Percentiles rank a stretch among this genome's conserved stretches.
Conservation (phyloP, 192 early-diverging fungal species). For the Rhizoclosmatium sp. region DNA sequence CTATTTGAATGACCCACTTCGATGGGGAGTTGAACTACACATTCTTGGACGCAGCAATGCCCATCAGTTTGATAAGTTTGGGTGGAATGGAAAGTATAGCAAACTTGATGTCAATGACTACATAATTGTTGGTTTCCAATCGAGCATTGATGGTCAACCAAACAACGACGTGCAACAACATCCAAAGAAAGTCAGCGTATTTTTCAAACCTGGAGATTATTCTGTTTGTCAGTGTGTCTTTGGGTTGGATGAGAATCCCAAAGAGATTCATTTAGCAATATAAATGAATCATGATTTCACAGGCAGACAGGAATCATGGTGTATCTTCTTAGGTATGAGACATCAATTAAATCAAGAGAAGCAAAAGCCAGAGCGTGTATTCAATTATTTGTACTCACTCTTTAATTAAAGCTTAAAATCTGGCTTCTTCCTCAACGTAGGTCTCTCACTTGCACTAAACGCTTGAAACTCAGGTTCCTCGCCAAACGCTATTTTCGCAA, state of each 20-base stretch:
- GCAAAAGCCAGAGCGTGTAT: too few species aligned
- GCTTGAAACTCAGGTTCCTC: constrained; percentile 8
- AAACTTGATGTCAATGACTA: constrained; percentile 18
- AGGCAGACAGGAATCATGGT: not conserved
- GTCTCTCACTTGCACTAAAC: not conserved
- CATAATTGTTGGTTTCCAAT: constrained; percentile 27
- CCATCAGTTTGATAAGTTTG: constrained; percentile 32
- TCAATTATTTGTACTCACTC: too few species aligned
- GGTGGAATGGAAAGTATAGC: constrained; percentile 10
- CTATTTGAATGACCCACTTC: constrained; percentile 35
- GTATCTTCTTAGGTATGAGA: too few species aligned
- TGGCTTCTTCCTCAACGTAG: too few species aligned
- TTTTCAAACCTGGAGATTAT: constrained; percentile 30
- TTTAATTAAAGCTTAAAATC: too few species aligned
- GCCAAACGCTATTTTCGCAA: constrained; percentile 12
- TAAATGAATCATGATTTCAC: not conserved
- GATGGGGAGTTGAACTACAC: constrained; percentile 36
- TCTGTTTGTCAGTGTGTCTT: constrained; percentile 8
- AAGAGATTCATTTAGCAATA: not conserved
- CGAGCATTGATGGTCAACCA: constrained; percentile 26
- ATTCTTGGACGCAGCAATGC: constrained; percentile 13
- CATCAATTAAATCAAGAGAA: too few species aligned
- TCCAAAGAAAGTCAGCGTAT: constrained; percentile 24
- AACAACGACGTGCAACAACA: constrained; percentile 10
- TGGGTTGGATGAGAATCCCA: constrained; percentile 9